Base-by-base conservation (phyloP, 177 flowering plant genomes). In the Vitis hybrid region DNA sequence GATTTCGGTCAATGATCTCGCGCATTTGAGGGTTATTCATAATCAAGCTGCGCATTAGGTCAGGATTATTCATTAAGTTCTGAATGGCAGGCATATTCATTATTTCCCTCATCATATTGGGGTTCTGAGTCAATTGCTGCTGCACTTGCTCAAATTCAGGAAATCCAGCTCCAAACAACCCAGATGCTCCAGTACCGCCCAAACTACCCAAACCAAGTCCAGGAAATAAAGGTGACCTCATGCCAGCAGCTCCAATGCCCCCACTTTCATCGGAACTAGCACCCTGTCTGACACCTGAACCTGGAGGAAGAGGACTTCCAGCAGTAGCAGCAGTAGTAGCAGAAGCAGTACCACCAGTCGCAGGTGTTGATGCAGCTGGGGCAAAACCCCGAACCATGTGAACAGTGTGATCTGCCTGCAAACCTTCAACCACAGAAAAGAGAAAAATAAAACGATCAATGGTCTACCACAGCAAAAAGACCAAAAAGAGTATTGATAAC, bases 1-100 rank as follows among this genome's bases (percentile, higher is more conserved):
- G 99, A 67, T 95, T 95, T 56, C 97, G 84, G 68, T 93, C 98
- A 73, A 95, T 87, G 56, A 95, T 86, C 56, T 95, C 98, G 48
- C 91, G 97, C 97, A 93, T 93, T 73, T 93, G 98, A 70, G 99
- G 99, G 74, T 91, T 95, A 85, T 80, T 90, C 94, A 90, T 93
- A 11, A 95, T 90, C 77, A 95, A 60, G 72, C 75, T 86, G 15
- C 94, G 89, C 89, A 95, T 88, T 10, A 95, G 64, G 11, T 95
- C 99, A 60, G 99, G 99, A 71, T 95, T 95, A 73, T 90, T 93
- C 94, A 95, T 89, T 55, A 95, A 74, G 67, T 80, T 86, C 79
- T 93, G 99, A 70, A 95, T 80, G 48, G 81, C 93, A 52, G 99
- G 99, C 83, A 78, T 88, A 79, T 95, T 93, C 98, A 95, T 91